Conservation (phyloP, 345 rosid genomes). For the Fremontodendron californicum region DNA sequence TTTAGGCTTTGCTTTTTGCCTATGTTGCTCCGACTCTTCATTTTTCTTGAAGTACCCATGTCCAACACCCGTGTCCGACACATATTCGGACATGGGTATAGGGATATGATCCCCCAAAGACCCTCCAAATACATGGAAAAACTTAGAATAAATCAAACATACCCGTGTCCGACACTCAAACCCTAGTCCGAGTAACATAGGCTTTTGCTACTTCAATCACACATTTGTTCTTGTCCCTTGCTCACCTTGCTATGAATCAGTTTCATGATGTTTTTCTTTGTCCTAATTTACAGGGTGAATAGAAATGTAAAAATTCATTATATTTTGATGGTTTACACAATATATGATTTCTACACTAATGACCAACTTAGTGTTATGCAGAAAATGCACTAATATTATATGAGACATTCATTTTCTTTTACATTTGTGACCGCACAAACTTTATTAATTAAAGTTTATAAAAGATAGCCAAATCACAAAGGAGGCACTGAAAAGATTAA, state of each 20-base stretch:
- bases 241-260: background rate
- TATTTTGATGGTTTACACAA: background rate
- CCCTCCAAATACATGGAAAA: no score
- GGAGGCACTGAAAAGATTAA: background rate
- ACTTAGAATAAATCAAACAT: no score
- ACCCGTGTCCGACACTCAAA: no score
- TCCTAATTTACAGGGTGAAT: background rate
- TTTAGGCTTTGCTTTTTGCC: background rate
- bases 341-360: background rate
- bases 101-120: no score
- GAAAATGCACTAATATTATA: background rate
- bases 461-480: background rate
- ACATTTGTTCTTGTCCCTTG: background rate
- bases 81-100: no score
- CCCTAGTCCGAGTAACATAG: no score
- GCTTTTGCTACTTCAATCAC: background rate
- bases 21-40: no score
- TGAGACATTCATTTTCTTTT: background rate
- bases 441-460: background rate
- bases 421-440: background rate
- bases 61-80: no score
- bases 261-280: background rate
- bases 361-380: background rate
- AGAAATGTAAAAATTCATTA: background rate
- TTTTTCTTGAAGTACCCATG: no score